phyloP scores from a whole-genome alignment of 345 rosid genomes.

The Psidium friedrichsthalianum region DNA sequence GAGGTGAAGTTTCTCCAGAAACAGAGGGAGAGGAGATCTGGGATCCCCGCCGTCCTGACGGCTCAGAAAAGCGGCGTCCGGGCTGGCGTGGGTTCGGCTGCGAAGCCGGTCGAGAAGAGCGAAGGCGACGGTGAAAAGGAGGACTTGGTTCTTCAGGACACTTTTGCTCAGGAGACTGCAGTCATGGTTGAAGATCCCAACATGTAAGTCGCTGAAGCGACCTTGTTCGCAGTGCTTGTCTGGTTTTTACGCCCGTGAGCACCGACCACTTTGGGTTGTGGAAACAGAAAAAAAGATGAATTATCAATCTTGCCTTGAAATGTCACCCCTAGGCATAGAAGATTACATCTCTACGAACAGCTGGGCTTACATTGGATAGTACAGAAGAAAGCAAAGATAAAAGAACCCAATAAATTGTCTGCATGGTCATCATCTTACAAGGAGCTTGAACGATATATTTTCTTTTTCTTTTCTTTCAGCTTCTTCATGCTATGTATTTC shows the following conservation, averaged over 20 bases:
- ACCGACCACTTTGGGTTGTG: background rate
- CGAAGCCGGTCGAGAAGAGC: slow-evolving; percentile 26
- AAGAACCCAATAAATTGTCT: background rate
- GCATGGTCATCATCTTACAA: background rate
- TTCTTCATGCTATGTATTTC: background rate
- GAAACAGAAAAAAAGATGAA: background rate
- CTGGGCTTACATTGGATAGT: background rate
- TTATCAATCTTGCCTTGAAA: background rate
- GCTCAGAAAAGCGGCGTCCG: slow-evolving; percentile 19
- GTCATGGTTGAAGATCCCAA: slow-evolving; percentile 93
- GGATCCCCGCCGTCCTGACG: slow-evolving; percentile 52
- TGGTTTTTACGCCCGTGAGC: background rate
- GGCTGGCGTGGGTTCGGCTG: background rate
- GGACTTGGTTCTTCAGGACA: slow-evolving; percentile 92
- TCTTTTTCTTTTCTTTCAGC: background rate
- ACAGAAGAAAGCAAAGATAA: background rate
- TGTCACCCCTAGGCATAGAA: background rate
- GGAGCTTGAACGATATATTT: background rate
- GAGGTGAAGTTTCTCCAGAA: slow-evolving; percentile 94
- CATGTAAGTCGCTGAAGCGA: slow-evolving; percentile 28
- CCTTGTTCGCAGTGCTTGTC: background rate
- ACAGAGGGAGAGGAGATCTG: slow-evolving; percentile 78
- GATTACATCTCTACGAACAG: background rate
- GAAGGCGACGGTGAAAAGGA: slow-evolving; percentile 94
- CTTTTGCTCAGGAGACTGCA: slow-evolving; percentile 97